Evolutionary conservation across 1,284 basidiomycete genomes (phyloP).

Genomic region (Leccinum olivaceoglutinosum): DNA sequence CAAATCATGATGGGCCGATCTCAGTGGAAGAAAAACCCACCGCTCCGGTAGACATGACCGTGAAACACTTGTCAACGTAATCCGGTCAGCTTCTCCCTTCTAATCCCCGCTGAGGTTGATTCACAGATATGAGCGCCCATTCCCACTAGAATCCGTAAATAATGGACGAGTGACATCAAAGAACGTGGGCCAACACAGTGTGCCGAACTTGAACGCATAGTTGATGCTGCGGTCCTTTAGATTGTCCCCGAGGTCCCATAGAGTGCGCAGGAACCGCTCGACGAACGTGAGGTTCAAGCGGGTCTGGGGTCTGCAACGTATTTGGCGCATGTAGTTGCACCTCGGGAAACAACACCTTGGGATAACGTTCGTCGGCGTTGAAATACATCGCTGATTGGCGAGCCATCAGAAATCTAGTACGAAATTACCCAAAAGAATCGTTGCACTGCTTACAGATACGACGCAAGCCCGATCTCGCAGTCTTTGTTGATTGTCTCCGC

Average conservation of each 20-base stretch:
- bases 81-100: slow-evolving; percentile 7
- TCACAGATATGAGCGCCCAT: slow-evolving; percentile 89
- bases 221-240: slow-evolving; percentile 75
- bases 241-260: slow-evolving; percentile 76
- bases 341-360: slow-evolving; percentile 76
- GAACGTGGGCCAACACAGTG: slow-evolving; percentile 83
- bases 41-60: slow-evolving; percentile 83
- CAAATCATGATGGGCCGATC: slow-evolving; percentile 1
- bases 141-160: too few species aligned
- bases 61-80: slow-evolving; percentile 58
- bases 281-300: slow-evolving; percentile 50
- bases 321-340: slow-evolving; percentile 77
- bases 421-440: slow-evolving; percentile 2
- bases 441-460: slow-evolving; percentile 37
- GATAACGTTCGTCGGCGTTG: slow-evolving; percentile 45
- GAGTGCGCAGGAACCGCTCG: slow-evolving; percentile 56
- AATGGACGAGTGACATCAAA: slow-evolving; percentile 71
- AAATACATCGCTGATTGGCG: slow-evolving; percentile 51
- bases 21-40: slow-evolving; percentile 38
- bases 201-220: slow-evolving; percentile 86
- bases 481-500: slow-evolving; percentile 13
- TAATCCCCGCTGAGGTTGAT: slow-evolving; percentile 20
- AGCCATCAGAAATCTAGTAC: slow-evolving; percentile 8
- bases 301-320: slow-evolving; percentile 74
- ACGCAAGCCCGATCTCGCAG: slow-evolving; percentile 16